A percentile compares a stretch with the other conserved stretches of the same genome.
phyloP scores from a whole-genome alignment of 305 asterid species.

The Striga hermonthica region DNA sequence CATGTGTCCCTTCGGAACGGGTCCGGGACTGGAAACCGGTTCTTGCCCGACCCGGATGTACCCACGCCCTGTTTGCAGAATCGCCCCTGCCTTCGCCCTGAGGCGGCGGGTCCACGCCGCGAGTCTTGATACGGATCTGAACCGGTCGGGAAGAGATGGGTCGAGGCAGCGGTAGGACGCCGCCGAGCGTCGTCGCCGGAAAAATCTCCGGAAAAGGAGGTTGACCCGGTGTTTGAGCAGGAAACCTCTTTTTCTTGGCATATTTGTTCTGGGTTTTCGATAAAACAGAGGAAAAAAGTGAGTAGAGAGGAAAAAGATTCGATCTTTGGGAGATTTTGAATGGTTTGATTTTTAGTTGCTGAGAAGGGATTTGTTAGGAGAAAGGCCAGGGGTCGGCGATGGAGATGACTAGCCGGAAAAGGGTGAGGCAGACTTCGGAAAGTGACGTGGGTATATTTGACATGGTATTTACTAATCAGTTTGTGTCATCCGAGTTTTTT shows the following conservation, averaged over 20 bases:
- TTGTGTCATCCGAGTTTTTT: constrained; percentile 38
- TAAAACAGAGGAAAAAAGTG: background rate
- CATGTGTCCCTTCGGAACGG: constrained; percentile 67
- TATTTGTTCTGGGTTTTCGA: constrained; percentile 14
- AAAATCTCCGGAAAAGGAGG: constrained; percentile 48
- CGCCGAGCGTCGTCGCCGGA: constrained; percentile 36
- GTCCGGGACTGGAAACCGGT: constrained; percentile 33
- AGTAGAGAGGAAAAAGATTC: background rate
- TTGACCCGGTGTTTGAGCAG: constrained; percentile 53
- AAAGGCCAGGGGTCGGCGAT: constrained; percentile 78
- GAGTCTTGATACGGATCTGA: constrained; percentile 39
- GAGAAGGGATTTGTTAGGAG: constrained; percentile 32
- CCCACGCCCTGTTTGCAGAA: constrained; percentile 38
- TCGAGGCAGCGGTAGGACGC: constrained; percentile 38
- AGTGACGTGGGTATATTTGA: constrained; percentile 52
- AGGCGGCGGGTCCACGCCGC: constrained; percentile 46
- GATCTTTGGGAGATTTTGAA: background rate
- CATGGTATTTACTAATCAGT: constrained; percentile 33
- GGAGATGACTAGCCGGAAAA: constrained; percentile 66
- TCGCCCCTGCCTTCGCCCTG: constrained; percentile 48
- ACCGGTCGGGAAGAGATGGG: constrained; percentile 20
- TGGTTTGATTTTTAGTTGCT: background rate
- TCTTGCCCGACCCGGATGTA: constrained; percentile 53
- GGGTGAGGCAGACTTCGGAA: constrained; percentile 52
- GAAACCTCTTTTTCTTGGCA: constrained; percentile 63